These are phyloP conservation scores for Terfezia boudieri DNA, from an alignment of 495 filamentous ascomycete genomes.

Conservation along the genomic window DNA sequence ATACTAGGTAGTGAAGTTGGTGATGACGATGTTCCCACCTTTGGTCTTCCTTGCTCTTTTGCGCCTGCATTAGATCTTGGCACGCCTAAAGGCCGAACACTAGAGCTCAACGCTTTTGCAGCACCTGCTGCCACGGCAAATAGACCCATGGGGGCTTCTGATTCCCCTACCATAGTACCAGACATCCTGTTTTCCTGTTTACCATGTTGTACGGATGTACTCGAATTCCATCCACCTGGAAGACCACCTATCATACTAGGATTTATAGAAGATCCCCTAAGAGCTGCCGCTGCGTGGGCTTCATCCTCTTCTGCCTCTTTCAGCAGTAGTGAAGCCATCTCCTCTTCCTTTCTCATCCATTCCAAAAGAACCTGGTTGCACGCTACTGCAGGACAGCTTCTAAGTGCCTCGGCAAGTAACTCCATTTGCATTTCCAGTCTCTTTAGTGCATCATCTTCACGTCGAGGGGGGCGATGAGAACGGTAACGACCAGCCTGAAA, in stretches of 20 bases:
- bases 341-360: slow-evolving; percentile 75
- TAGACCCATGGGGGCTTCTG: slow-evolving; percentile 78
- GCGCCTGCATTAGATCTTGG: background rate
- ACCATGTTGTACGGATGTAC: background rate
- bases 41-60: slow-evolving; percentile 15
- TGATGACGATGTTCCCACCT: slow-evolving; percentile 10
- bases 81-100: slow-evolving; percentile 6
- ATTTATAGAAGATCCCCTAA: background rate
- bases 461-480: slow-evolving; percentile 12
- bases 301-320: slow-evolving; percentile 53
- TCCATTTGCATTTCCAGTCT: slow-evolving; percentile 55
- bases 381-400: slow-evolving; percentile 53
- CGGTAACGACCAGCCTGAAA: slow-evolving; percentile 69
- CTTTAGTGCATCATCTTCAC: slow-evolving; percentile 28
- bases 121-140: slow-evolving; percentile 81
- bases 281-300: slow-evolving; percentile 33
- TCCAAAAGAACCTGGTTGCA: slow-evolving; percentile 66
- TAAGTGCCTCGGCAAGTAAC: slow-evolving; percentile 62
- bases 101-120: slow-evolving; percentile 33
- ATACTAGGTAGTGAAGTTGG: background rate
- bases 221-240: background rate
- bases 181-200: background rate
- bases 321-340: slow-evolving; percentile 43
- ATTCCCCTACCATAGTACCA: slow-evolving; percentile 22
- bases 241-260: background rate